Evolutionary conservation across 2,329 filamentous ascomycete species (phyloP).

Genomic region (Allantophomopsis cytisporea): DNA sequence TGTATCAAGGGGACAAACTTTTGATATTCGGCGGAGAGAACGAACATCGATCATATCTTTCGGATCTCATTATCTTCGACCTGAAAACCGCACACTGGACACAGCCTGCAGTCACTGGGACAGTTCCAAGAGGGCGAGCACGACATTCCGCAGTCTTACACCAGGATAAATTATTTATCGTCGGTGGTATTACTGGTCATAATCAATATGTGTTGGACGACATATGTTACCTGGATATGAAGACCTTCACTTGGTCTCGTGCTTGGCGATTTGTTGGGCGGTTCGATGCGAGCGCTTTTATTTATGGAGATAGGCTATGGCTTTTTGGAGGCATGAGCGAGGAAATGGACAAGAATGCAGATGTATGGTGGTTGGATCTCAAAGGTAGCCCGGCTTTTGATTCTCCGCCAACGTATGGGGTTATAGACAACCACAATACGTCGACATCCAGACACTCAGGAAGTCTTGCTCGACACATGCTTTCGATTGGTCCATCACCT

Average conservation of each 20-base stretch:
- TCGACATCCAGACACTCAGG: constrained; percentile 7
- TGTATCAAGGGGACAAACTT: constrained; percentile 91
- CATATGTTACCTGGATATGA: constrained; percentile 90
- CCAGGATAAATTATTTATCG: constrained; percentile 91
- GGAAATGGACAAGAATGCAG: constrained; percentile 93
- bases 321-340: constrained; percentile 90
- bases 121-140: constrained; percentile 77
- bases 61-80: constrained; percentile 92
- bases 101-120: constrained; percentile 74
- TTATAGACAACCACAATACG: constrained; percentile 24
- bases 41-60: constrained; percentile 89
- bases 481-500: constrained; percentile 32
- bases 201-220: constrained; percentile 90
- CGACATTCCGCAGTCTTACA: constrained; percentile 85
- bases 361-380: constrained; percentile 95
- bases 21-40: constrained; percentile 97
- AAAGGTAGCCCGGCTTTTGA: constrained; percentile 82
- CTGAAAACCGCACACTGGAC: constrained; percentile 92
- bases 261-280: constrained; percentile 91
- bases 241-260: constrained; percentile 95
- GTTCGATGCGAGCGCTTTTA: constrained; percentile 90
- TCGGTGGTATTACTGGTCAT: constrained; percentile 88
- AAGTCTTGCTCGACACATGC: constrained; percentile 33
- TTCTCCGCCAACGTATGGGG: constrained; percentile 46
- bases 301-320: constrained; percentile 87